Conservation (phyloP, 139 green algal genomes). For the Coccomyxa sp. region DNA sequence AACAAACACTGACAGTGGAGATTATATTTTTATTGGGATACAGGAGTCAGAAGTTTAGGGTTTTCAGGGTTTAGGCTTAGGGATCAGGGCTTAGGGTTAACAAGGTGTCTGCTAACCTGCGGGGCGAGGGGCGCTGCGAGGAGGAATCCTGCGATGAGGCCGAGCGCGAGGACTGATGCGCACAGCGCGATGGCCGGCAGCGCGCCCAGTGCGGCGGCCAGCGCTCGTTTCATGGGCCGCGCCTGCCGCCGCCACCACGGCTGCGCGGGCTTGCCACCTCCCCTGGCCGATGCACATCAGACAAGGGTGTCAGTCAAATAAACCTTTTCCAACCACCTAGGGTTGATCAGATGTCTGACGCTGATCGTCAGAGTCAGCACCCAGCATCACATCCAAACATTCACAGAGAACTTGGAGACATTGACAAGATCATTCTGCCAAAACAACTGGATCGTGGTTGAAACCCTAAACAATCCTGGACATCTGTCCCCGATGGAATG, state of each 20-base stretch:
- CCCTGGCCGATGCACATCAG: not conserved
- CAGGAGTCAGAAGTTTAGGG: too few species aligned
- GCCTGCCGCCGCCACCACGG: not conserved
- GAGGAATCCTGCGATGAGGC: not conserved
- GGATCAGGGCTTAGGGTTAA: too few species aligned
- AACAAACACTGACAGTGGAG: too few species aligned
- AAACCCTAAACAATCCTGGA: too few species aligned
- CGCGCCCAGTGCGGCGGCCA: not conserved
- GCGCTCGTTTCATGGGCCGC: not conserved
- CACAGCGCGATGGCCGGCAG: not conserved
- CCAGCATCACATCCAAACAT: not conserved
- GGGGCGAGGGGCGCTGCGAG: not conserved
- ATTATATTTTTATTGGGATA: too few species aligned
- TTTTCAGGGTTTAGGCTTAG: too few species aligned
- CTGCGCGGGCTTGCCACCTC: not conserved
- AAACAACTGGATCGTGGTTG: too few species aligned
- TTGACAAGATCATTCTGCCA: too few species aligned
- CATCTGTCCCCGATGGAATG: too few species aligned
- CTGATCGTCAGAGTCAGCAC: too few species aligned
- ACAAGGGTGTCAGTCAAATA: not conserved
- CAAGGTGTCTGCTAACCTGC: not conserved
- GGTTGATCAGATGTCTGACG: too few species aligned
- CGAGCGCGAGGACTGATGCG: not conserved
- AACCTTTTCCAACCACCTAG: not conserved
- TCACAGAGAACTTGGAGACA: not conserved